phyloP scores from a whole-genome alignment of 495 filamentous ascomycete species.

The Margaritispora aquatica region DNA sequence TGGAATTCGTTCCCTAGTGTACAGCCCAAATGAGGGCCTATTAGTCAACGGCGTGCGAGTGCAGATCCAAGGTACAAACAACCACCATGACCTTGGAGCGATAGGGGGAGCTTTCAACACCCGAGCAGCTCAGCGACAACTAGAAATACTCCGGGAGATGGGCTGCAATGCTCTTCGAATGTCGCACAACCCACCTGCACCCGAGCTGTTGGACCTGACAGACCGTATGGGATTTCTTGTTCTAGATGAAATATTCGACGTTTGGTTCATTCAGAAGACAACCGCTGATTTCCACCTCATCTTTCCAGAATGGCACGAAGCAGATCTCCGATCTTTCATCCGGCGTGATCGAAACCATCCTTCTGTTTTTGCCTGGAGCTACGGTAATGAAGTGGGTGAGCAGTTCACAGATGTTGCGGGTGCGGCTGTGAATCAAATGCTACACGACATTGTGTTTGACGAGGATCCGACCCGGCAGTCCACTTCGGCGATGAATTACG shows the following conservation, averaged over 20 bases:
- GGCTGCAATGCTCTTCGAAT: constrained; percentile 42
- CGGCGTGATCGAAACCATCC: constrained; percentile 45
- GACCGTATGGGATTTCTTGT: constrained; percentile 53
- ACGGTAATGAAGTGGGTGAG: constrained; percentile 43
- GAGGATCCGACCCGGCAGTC: constrained; percentile 36
- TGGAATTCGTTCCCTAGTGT: constrained; percentile 36
- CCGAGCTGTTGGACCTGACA: constrained; percentile 49
- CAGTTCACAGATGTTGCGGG: constrained; percentile 24
- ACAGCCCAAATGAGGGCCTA: constrained; percentile 32
- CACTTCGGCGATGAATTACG: constrained; percentile 36
- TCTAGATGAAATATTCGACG: constrained; percentile 44
- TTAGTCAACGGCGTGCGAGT: constrained; percentile 34
- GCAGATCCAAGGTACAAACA: constrained; percentile 34
- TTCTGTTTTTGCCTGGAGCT: constrained; percentile 39
- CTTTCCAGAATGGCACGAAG: constrained; percentile 41
- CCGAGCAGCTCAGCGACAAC: constrained; percentile 36
- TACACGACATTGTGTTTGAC: constrained; percentile 28
- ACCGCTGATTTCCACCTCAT: constrained; percentile 40
- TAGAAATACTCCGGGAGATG: constrained; percentile 39
- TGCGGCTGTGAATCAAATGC: constrained; percentile 22
- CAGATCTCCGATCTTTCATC: constrained; percentile 38
- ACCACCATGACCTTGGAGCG: constrained; percentile 42
- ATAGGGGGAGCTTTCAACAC: constrained; percentile 39
- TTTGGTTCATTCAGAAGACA: constrained; percentile 33
- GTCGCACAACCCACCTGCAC: constrained; percentile 43